A percentile compares a stretch with the other conserved stretches of the same genome.
phyloP scores from a whole-genome alignment of 2,329 filamentous ascomycete species.

The Fusarium agapanthi region DNA sequence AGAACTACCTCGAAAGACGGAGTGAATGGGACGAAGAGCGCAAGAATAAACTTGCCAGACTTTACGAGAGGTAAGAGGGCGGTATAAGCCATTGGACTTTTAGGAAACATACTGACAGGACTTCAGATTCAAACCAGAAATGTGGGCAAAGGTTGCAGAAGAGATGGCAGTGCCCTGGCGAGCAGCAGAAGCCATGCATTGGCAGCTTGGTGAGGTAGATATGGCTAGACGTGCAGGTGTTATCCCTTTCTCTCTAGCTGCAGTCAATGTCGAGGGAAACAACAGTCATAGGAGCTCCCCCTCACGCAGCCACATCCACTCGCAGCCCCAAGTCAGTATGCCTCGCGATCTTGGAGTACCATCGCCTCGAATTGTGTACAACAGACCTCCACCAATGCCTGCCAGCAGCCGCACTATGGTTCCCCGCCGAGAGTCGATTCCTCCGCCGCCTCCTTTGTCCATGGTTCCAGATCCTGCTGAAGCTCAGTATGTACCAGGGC shows the following conservation, averaged over 20 bases:
- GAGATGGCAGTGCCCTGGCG: constrained; percentile 97
- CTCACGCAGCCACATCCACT: constrained; percentile 52
- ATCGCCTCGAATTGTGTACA: constrained; percentile 54
- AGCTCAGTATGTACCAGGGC: constrained; percentile 47
- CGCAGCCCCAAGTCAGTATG: constrained; percentile 57
- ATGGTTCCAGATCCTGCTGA: constrained; percentile 46
- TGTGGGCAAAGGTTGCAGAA: constrained; percentile 96
- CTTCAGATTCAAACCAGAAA: constrained; percentile 90
- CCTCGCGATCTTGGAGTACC: constrained; percentile 54
- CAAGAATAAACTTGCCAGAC: constrained; percentile 93
- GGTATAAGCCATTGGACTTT: background rate
- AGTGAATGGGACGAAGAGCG: constrained; percentile 97
- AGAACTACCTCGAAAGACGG: constrained; percentile 93
- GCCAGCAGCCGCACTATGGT: constrained; percentile 49
- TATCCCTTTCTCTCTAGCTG: constrained; percentile 79
- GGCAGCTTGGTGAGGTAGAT: constrained; percentile 91
- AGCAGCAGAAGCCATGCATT: constrained; percentile 97
- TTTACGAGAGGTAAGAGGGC: constrained; percentile 87
- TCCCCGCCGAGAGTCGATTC: constrained; percentile 54
- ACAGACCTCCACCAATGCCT: constrained; percentile 47
- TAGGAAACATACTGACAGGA: constrained; percentile 26
- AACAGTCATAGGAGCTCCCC: constrained; percentile 51
- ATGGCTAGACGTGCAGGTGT: constrained; percentile 94
- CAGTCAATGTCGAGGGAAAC: constrained; percentile 58
- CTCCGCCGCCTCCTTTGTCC: constrained; percentile 43